Conservation (phyloP, 345 rosid species). For the Euphorbia peplus region DNA sequence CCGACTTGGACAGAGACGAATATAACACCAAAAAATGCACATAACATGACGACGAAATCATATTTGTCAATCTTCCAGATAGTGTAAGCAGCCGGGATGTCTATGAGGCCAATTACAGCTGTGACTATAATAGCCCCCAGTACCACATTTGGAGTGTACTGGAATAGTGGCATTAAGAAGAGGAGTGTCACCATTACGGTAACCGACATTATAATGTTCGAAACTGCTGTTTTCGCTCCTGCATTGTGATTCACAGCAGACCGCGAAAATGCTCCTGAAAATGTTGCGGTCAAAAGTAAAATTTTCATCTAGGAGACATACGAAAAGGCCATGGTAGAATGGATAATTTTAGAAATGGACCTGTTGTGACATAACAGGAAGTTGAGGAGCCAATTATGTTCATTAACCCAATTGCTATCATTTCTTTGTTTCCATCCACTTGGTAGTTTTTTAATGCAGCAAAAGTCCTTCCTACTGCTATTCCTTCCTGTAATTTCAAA, state of each 20-base stretch:
- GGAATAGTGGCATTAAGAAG: constrained; percentile 89
- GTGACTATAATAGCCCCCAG: constrained; percentile 87
- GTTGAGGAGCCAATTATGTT: constrained; percentile 91
- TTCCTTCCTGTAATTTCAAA: constrained; percentile 74
- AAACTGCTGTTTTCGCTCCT: constrained; percentile 88
- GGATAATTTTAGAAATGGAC: constrained; percentile 16
- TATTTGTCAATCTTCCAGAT: constrained; percentile 90
- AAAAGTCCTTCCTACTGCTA: constrained; percentile 96
- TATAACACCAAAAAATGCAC: constrained; percentile 80
- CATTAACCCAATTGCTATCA: constrained; percentile 96
- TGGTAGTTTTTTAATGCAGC: constrained; percentile 83
- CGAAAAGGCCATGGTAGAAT: no score
- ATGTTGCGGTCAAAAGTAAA: not conserved
- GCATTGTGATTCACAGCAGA: constrained; percentile 96
- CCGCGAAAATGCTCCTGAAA: constrained; percentile 82
- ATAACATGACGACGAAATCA: constrained; percentile 75
- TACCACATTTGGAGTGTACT: constrained; percentile 89
- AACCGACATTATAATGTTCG: constrained; percentile 85
- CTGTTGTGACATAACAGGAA: constrained; percentile 89
- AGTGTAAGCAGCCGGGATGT: constrained; percentile 67
- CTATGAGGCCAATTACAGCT: constrained; percentile 91
- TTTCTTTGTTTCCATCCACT: constrained; percentile 97
- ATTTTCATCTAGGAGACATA: not conserved
- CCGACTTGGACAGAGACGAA: constrained; percentile 83
- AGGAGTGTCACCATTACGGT: constrained; percentile 93